Evolutionary conservation across 2,329 filamentous ascomycete species (phyloP), one percentile per base, ranked within the genome.

Genomic region (Verticillium tricorpus): DNA sequence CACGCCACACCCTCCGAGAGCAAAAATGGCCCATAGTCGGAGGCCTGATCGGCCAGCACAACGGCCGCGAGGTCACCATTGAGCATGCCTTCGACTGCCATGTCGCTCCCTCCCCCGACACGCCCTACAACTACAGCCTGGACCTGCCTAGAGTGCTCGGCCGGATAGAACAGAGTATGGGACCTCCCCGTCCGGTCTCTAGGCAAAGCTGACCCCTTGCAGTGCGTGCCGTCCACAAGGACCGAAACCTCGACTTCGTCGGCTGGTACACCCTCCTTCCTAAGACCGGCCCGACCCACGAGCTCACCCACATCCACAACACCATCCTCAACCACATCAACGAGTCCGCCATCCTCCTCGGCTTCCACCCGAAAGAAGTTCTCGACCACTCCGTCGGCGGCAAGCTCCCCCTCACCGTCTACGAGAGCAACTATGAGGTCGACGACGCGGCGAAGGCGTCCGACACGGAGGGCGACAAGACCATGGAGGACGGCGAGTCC

Each of bases 11-110:
- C 1, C 83, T 97, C 61, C 87, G 95, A 63, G 80, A 87, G 59
- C 88, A 93, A 69, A 74, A 80, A 19, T 91, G 91, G 0, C 92
- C 93, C 17, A 84, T 97, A 19, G 85, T 94, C 3, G 95, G 95
- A 61, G 93, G 90, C 59, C 82, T 99, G n/a, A 78, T 99, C 6
- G 95, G 95, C 17, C 91, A 95, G 71, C 93, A 97, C 69, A 91
- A 92, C 80, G 94, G 94, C 22, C 89, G 92, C 62, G 89, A 94
- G 70, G 89, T 97, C 69, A 97, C 92, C 11, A 88, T 97, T 67
- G 94, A 98, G 74, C 89, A 96, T 78, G 93, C 92, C 4, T 98
- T 97, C 72, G 93, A 97, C 71, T 92, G 90, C 74, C 86, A 89
- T 65, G 79, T 86, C 1, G 72, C 73, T 35, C 73, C 71, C 64